These are phyloP conservation scores for Aspergillus steynii DNA, from an alignment of 495 filamentous ascomycete species.

Conservation along the genomic window DNA sequence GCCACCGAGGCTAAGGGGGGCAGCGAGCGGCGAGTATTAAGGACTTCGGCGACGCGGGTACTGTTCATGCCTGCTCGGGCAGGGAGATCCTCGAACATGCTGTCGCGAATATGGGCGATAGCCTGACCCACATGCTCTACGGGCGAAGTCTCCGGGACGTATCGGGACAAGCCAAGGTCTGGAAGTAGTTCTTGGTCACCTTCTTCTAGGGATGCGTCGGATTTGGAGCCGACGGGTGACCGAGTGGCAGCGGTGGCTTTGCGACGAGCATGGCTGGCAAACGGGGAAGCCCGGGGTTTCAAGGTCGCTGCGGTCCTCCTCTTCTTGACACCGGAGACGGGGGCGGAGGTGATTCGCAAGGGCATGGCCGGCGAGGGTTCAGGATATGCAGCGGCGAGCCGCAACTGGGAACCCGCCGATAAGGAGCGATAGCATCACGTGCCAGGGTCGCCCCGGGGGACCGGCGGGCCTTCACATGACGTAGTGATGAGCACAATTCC, in stretches of 20 bases:
- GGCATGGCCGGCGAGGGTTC: conserved; percentile 33
- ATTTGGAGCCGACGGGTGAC: conserved; percentile 29
- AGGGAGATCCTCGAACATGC: conserved; percentile 72
- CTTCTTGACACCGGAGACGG: conserved; percentile 47
- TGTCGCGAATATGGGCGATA: conserved; percentile 57
- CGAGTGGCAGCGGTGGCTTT: conserved; percentile 50
- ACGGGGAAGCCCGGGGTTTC: conserved; percentile 43
- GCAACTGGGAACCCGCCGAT: not conserved
- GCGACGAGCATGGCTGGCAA: conserved; percentile 55
- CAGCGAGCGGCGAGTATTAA: conserved; percentile 64
- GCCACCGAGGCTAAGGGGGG: conserved; percentile 70
- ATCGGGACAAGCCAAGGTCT: conserved; percentile 38
- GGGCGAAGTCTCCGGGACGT: conserved; percentile 47
- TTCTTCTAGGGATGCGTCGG: conserved; percentile 37
- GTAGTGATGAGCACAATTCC: conserved; percentile 38
- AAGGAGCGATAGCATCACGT: not conserved
- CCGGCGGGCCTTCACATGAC: conserved; percentile 34
- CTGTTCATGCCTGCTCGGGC: conserved; percentile 72
- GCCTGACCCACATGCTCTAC: conserved; percentile 65
- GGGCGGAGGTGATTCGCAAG: conserved; percentile 47
- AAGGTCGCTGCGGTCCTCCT: conserved; percentile 32
- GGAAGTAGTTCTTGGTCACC: conserved; percentile 46
- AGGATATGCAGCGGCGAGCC: not conserved
- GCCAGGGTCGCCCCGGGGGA: conserved; percentile 2
- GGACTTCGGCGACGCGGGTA: conserved; percentile 65